Base-by-base conservation (phyloP, 345 rosid species). In the Mallotus nudiflorus region DNA sequence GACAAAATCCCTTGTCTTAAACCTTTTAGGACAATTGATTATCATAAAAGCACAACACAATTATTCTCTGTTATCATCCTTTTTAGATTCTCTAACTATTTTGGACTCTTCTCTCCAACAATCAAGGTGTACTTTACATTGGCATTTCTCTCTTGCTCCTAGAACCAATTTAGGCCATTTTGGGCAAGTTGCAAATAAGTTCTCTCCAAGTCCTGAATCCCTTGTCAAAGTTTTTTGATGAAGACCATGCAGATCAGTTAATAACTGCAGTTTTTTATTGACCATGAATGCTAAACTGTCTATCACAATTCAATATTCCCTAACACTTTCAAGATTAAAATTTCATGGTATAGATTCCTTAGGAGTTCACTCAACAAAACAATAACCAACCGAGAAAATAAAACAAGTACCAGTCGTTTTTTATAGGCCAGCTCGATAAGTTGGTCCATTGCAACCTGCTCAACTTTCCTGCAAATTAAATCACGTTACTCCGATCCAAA, bases 371-470 rank as follows among this genome's bases (percentile, higher is more conserved):
- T 40, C 13, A 45, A 70, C n/a, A n/a, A n/a, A n/a, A n/a, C n/a
- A n/a, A 46, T 9, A 66, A 39, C 42, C 18, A 33, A 40, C 2
- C 7, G 20, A 40, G 71, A 44, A 48, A 66, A n/a, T 63, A 68
- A n/a, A n/a, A 40, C 45, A 66, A 66, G 72, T 86, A 95, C 99
- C 99, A 89, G 59, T 80, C 87, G 73, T 83, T 86, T 92, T 74
- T 69, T 88, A 82, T 89, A 87, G 61, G 97, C 97, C 80, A 85
- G 85, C 83, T 92, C 90, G 62, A 90, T 78, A 75, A 90, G 96
- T 72, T 91, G 95, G 75, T 92, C 87, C 91, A 95, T 85, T 39
- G 97, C 99, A 55, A 79, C 77, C 51, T 82, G 80, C 82, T 89
- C 99, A 33, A 82, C 48, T 51, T 81, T 88, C 85, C 99, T 95